A percentile compares a stretch with the other conserved stretches of the same genome.
These are phyloP conservation scores for Cryphonectria naterciae DNA, from an alignment of 2,329 filamentous ascomycete species.

Conservation along the genomic window DNA sequence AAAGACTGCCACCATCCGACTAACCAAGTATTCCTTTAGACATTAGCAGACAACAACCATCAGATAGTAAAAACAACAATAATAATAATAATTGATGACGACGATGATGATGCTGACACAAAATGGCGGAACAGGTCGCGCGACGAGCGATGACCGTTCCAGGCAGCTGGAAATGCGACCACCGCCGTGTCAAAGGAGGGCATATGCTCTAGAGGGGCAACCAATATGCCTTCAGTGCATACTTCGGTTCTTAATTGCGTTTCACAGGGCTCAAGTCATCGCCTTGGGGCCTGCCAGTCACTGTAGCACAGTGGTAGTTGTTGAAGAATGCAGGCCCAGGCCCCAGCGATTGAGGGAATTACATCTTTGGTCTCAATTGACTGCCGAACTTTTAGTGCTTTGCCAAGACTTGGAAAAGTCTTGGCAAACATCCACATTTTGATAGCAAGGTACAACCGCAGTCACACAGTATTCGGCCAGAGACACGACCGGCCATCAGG, in stretches of 20 bases:
- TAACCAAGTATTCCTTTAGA: not conserved
- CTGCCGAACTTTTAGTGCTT: slow-evolving; percentile 12
- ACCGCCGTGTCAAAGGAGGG: not conserved
- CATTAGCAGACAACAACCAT: not conserved
- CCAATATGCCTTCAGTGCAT: not conserved
- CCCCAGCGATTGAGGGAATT: not conserved
- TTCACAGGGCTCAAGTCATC: not conserved
- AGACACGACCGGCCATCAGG: not conserved
- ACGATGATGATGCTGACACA: not conserved
- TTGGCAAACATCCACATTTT: slow-evolving; percentile 3
- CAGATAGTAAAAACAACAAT: not conserved
- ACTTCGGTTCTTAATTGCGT: not conserved
- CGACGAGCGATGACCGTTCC: not conserved
- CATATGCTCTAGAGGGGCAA: not conserved
- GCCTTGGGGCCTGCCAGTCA: not conserved
- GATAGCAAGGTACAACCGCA: not conserved
- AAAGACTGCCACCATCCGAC: not conserved
- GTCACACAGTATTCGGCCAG: not conserved
- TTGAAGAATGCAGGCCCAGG: not conserved
- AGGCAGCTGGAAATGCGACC: not conserved
- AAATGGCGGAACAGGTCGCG: not conserved
- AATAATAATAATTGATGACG: not conserved
- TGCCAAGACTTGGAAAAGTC: slow-evolving; percentile 12
- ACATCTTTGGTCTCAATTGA: not conserved
- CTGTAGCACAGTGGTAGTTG: not conserved